Conservation (phyloP, 345 rosid genomes). For the Lepidium sativum region DNA sequence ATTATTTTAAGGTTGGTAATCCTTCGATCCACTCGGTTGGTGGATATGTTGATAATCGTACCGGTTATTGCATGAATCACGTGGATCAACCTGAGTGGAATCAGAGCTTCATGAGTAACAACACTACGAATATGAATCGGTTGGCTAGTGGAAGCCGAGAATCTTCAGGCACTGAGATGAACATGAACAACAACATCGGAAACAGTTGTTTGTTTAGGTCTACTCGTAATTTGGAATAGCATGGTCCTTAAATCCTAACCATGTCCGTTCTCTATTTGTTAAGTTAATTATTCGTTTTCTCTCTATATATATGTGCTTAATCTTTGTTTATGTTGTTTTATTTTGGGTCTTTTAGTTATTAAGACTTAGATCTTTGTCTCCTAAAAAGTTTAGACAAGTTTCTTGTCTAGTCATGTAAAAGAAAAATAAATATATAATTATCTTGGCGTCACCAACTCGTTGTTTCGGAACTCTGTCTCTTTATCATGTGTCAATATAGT, state of each 20-base stretch:
- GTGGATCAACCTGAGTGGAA: neutral
- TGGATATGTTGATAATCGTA: neutral
- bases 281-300: neutral
- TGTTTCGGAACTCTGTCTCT: neutral
- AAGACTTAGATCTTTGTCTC: neutral
- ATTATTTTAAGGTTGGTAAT: neutral
- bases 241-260: neutral
- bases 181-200: neutral
- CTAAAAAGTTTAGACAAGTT: neutral
- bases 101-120: neutral
- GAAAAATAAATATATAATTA: neutral
- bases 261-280: neutral
- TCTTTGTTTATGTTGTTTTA: neutral
- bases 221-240: neutral
- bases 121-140: neutral
- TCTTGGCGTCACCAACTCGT: neutral
- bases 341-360: neutral
- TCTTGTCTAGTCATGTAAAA: neutral
- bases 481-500: neutral
- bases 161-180: neutral
- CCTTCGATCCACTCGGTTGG: neutral
- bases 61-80: neutral
- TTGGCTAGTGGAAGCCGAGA: neutral
- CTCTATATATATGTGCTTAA: neutral
- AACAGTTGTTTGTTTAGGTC: neutral